phyloP scores from a whole-genome alignment of 495 filamentous ascomycete species.

The Pseudomonodictys pantanalensis region DNA sequence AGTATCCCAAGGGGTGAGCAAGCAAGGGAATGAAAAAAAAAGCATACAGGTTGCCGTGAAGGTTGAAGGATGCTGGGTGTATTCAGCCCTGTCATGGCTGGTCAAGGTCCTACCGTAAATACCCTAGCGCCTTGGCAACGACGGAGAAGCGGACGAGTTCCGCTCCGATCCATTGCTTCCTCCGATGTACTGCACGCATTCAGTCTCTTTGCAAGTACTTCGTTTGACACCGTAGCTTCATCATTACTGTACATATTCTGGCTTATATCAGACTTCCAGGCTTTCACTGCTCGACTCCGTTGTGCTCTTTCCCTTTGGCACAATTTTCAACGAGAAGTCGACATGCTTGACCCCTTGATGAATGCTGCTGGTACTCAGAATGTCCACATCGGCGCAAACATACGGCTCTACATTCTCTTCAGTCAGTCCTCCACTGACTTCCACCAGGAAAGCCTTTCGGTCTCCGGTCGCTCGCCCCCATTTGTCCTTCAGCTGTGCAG shows the following conservation, averaged over 20 bases:
- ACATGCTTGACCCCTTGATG: conserved; percentile 92
- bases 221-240: too few relatives aligned
- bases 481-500: conserved; percentile 67
- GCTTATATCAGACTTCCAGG: conserved; percentile 11
- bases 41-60: too few relatives aligned
- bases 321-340: conserved; percentile 93
- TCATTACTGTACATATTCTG: background rate
- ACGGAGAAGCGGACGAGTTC: too few relatives aligned
- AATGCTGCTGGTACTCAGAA: conserved; percentile 91
- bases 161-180: too few relatives aligned
- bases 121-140: too few relatives aligned
- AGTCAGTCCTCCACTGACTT: conserved; percentile 88
- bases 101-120: too few relatives aligned
- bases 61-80: too few relatives aligned
- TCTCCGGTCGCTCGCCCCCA: conserved; percentile 53
- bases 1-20: too few relatives aligned
- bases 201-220: too few relatives aligned
- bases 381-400: conserved; percentile 86
- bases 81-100: too few relatives aligned
- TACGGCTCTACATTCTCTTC: conserved; percentile 77
- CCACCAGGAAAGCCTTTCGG: conserved; percentile 56
- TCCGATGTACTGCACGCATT: too few relatives aligned
- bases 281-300: conserved; percentile 34
- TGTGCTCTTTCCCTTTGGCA: conserved; percentile 35
- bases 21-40: too few relatives aligned